Evolutionary conservation across 495 filamentous ascomycete species (phyloP).

Genomic region (Talaromyces borbonicus): DNA sequence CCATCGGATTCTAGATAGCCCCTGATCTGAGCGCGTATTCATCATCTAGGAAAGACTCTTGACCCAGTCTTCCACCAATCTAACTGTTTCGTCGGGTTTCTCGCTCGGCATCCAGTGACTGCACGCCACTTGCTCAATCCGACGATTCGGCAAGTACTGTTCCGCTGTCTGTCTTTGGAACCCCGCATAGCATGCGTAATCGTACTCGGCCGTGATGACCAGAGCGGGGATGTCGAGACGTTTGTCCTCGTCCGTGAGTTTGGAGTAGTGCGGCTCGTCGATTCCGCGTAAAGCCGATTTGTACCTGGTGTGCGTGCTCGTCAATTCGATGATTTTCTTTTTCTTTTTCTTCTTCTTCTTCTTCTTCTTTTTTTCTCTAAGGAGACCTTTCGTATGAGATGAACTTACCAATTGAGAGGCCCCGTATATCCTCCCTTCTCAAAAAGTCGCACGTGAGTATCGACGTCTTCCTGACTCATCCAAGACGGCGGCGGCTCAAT

Average conservation of each 20-base stretch:
- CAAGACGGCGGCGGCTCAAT: constrained; percentile 1
- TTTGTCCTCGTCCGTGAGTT: not conserved
- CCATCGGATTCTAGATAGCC: too few species aligned
- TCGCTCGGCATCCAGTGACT: constrained; percentile 3
- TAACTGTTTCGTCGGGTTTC: not conserved
- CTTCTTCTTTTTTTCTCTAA: not conserved
- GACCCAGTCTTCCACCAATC: not conserved
- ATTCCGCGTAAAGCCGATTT: constrained; percentile 3
- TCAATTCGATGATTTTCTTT: too few species aligned
- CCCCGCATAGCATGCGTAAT: not conserved
- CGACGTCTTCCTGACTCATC: not conserved
- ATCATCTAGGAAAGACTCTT: too few species aligned
- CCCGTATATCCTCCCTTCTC: constrained; percentile 6
- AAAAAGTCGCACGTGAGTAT: not conserved
- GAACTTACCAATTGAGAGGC: not conserved
- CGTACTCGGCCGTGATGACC: not conserved
- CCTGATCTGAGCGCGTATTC: too few species aligned
- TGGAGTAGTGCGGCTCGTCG: not conserved
- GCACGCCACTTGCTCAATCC: constrained; percentile 1
- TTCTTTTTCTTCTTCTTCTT: too few species aligned
- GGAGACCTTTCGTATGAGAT: not conserved
- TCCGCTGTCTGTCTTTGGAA: not conserved
- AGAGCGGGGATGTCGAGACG: not conserved
- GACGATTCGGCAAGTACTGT: not conserved
- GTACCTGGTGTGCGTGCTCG: not conserved